Evolutionary conservation across 345 rosid genomes (phyloP), one percentile per base, ranked within the genome.

Genomic region (Alliaria petiolata): DNA sequence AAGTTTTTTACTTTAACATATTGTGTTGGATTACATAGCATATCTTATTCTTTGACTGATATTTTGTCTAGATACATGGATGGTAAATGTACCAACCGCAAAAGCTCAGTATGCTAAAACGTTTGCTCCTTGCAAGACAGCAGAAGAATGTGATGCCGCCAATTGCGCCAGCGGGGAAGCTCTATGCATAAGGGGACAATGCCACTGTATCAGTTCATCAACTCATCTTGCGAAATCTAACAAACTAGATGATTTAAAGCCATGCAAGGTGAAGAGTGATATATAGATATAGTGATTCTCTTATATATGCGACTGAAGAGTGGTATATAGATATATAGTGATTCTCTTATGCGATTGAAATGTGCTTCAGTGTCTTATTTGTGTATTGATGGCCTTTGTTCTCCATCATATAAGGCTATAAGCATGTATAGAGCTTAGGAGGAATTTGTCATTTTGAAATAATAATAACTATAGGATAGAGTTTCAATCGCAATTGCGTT

Each of bases 121-220:
- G 10, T 64, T 64, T 64, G 8, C 42, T 16, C 69, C 57, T 34
- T 64, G 69, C 31, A 47, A 34, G 69, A 34, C 12, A 14, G 8
- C 14, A 49, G 35, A 65, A 22, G 35, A 65, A 49, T 49, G 69
- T 26, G 54, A 49, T 34, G 57, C 69, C 34, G 14, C 57, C 69
- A 64, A 64, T 47, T 47, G 69, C 3, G 56, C 20, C 49, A 34
- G 69, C 14, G 11, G 45, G 10, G 22, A 47, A 47, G 69, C 69
- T 34, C 57, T 47, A 49, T 46, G 68, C 56, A 20, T 19, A 34
- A 64, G 57, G 15, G 45, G n/a, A 50, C 14, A 49, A 22, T 35
- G 69, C 3, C 58, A 65, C 22, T 65, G 58, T 35, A 35, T 65
- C 15, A 15, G 69, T 20, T 49, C 47, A 35, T 65, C 58, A 22